phyloP scores from a whole-genome alignment of 495 filamentous ascomycete species.

The Penicillium samsonianum region DNA sequence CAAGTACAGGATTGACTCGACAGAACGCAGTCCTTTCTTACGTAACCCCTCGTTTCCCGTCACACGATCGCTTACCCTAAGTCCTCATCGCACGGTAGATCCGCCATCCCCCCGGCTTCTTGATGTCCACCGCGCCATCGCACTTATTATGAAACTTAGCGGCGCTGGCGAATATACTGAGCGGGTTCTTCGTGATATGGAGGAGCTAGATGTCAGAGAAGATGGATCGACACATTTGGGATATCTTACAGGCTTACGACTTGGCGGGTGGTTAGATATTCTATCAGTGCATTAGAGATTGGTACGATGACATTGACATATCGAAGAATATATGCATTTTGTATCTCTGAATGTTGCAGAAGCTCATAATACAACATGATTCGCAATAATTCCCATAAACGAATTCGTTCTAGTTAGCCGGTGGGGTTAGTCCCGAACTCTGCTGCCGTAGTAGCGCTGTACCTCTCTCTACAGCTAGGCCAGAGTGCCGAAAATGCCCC shows the following conservation, averaged over 20 bases:
- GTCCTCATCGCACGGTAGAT: conserved; percentile 29
- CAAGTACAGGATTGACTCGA: conserved; percentile 32
- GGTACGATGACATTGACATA: conserved; percentile 9
- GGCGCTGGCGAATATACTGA: conserved; percentile 39
- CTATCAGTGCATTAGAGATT: conserved; percentile 12
- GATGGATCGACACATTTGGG: conserved; percentile 34
- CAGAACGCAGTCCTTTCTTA: conserved; percentile 25
- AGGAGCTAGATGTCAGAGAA: conserved; percentile 29
- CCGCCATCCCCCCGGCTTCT: conserved; percentile 33
- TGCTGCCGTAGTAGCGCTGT: conserved; percentile 1
- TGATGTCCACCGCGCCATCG: conserved; percentile 36
- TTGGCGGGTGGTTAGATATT: conserved; percentile 26
- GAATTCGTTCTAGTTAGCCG: too few relatives aligned
- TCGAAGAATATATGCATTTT: conserved; percentile 14
- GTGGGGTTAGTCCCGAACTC: too few relatives aligned
- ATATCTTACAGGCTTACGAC: conserved; percentile 19
- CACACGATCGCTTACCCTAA: conserved; percentile 27
- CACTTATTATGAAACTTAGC: conserved; percentile 36
- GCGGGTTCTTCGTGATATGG: conserved; percentile 32
- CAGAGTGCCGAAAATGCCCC: neutral
- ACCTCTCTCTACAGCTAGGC: neutral
- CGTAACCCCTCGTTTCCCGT: conserved; percentile 30
- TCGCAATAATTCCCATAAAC: conserved; percentile 1
- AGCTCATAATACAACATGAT: conserved; percentile 5
- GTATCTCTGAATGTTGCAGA: conserved; percentile 9